These are phyloP conservation scores for Geosmithia flava DNA, from an alignment of 2,329 filamentous ascomycete genomes.

Conservation along the genomic window DNA sequence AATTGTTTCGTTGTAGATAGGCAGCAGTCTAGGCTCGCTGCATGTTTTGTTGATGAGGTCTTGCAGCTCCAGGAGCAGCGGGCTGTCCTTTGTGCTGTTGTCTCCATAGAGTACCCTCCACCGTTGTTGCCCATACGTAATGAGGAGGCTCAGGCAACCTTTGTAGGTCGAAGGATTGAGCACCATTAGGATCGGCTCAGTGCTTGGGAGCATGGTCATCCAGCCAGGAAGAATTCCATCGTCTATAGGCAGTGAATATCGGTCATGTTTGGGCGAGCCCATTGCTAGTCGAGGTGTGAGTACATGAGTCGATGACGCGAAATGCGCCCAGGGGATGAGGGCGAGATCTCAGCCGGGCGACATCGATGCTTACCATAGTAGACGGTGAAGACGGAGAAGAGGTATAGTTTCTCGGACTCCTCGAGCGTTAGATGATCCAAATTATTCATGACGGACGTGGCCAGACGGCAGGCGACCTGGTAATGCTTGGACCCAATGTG, in stretches of 20 bases:
- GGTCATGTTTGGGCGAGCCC: conserved; percentile 14
- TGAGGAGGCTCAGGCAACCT: conserved; percentile 7
- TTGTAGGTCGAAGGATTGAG: conserved; percentile 8
- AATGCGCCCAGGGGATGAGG: too few species aligned
- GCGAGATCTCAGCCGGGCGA: too few species aligned
- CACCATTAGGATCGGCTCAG: conserved; percentile 10
- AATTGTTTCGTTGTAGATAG: conserved; percentile 8
- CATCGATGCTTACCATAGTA: conserved; percentile 18
- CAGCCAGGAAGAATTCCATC: conserved; percentile 16
- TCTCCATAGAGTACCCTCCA: conserved; percentile 6
- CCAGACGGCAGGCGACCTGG: conserved; percentile 14
- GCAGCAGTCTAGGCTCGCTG: conserved; percentile 7
- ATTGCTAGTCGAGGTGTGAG: conserved; percentile 5
- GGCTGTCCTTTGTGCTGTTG: conserved; percentile 2
- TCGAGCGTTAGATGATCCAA: conserved; percentile 5
- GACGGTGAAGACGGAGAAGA: conserved; percentile 19
- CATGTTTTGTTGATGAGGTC: conserved; percentile 7
- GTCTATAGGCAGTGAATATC: conserved; percentile 14
- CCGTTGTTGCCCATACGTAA: conserved; percentile 10
- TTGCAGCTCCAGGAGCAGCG: conserved; percentile 9
- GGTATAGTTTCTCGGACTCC: conserved; percentile 10
- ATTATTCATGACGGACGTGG: conserved; percentile 12
- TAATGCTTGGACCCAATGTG: conserved; percentile 9
- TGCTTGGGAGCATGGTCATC: conserved; percentile 16
- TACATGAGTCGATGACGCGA: background rate